These are phyloP conservation scores for Saksenaea vasiformis DNA, from an alignment of 371 early-diverging fungal genomes.

Conservation along the genomic window DNA sequence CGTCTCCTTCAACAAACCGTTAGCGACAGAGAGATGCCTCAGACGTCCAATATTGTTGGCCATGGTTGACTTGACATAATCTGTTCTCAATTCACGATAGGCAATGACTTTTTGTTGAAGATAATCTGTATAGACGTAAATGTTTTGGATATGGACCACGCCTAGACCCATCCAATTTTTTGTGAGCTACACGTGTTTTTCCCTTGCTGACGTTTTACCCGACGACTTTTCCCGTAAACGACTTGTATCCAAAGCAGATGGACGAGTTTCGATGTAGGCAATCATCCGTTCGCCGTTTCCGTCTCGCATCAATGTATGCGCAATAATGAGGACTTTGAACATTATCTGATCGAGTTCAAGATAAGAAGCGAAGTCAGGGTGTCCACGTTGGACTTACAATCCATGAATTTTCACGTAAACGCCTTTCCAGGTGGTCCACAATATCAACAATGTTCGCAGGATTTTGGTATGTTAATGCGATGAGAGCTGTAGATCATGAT, in stretches of 20 bases:
- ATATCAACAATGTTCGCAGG: conserved; percentile 50
- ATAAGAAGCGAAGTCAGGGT: background rate
- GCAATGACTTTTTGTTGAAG: conserved; percentile 79
- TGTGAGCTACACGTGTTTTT: background rate
- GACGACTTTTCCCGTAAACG: conserved; percentile 65
- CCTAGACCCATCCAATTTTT: conserved; percentile 1
- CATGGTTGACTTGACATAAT: conserved; percentile 57
- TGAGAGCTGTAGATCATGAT: conserved; percentile 34
- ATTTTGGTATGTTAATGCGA: conserved; percentile 43
- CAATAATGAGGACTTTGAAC: conserved; percentile 82
- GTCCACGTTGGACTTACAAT: conserved; percentile 51
- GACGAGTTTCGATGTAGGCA: conserved; percentile 65
- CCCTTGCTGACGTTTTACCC: conserved; percentile 25
- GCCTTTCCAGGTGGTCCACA: conserved; percentile 57
- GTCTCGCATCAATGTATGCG: conserved; percentile 85
- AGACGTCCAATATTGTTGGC: conserved; percentile 48
- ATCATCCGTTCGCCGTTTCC: conserved; percentile 74
- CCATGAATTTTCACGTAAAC: conserved; percentile 76
- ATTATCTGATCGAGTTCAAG: conserved; percentile 59
- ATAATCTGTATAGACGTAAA: conserved; percentile 81
- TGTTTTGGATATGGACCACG: conserved; percentile 70
- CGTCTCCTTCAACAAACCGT: conserved; percentile 77
- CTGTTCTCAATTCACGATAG: conserved; percentile 74
- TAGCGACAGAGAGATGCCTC: conserved; percentile 56
- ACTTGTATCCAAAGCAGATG: conserved; percentile 60